These are phyloP conservation scores for Mycena leptocephala DNA, from an alignment of 768 basidiomycete genomes.

Conservation along the genomic window DNA sequence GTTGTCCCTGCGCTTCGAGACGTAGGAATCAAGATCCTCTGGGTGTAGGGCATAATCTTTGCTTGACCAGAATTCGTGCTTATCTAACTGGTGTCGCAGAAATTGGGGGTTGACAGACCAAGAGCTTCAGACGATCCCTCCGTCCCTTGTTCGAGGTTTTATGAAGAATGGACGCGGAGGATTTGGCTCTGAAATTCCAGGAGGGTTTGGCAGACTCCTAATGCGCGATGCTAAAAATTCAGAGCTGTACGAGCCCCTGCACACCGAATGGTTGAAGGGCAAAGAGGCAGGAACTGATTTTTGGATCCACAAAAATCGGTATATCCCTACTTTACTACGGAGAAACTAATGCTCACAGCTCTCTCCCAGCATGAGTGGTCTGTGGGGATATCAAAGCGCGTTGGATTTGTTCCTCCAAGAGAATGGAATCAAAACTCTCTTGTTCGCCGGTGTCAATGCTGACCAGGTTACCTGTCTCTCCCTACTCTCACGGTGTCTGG, in stretches of 20 bases:
- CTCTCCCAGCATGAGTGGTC: conserved; percentile 69
- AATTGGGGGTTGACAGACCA: conserved; percentile 83
- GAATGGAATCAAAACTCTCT: conserved; percentile 72
- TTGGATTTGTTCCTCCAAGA: conserved; percentile 76
- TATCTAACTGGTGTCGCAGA: conserved; percentile 46
- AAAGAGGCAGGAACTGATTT: conserved; percentile 71
- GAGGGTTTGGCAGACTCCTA: conserved; percentile 67
- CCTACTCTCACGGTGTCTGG: background rate
- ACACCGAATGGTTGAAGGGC: conserved; percentile 69
- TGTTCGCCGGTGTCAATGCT: conserved; percentile 79
- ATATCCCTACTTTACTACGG: background rate
- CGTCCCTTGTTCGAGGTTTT: conserved; percentile 72
- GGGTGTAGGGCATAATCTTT: conserved; percentile 65
- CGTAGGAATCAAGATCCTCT: conserved; percentile 71
- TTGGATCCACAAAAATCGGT: conserved; percentile 85
- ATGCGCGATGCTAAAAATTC: conserved; percentile 76
- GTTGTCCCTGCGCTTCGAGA: conserved; percentile 65
- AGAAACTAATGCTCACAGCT: background rate
- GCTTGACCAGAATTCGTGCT: background rate
- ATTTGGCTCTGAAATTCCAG: conserved; percentile 70
- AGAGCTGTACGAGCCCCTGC: conserved; percentile 76
- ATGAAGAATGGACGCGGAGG: conserved; percentile 63
- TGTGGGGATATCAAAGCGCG: conserved; percentile 78
- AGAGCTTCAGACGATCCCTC: conserved; percentile 75
- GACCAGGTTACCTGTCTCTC: conserved; percentile 65